Evolutionary conservation across 495 filamentous ascomycete genomes (phyloP).

Genomic region (Tuber borchii): DNA sequence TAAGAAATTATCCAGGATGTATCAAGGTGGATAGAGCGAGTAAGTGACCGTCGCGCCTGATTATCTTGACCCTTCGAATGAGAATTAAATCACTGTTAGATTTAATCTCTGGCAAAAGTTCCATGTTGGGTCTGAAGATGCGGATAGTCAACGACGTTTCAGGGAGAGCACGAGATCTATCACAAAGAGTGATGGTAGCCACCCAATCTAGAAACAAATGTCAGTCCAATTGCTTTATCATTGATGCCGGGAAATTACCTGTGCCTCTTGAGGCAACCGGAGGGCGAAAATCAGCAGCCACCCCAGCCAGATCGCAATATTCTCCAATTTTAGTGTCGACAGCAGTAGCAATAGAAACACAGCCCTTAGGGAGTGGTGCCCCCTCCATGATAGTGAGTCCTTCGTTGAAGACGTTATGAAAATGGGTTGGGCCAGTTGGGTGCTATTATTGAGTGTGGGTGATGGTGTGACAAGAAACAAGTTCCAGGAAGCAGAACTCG

Average conservation of each 20-base stretch:
- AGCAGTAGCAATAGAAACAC: background rate
- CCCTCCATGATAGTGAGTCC: background rate
- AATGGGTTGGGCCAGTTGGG: background rate
- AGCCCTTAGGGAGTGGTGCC: background rate
- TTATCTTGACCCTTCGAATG: constrained; percentile 21
- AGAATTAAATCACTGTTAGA: constrained; percentile 32
- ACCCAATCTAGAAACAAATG: constrained; percentile 26
- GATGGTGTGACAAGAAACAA: background rate
- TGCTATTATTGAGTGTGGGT: background rate
- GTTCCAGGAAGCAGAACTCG: background rate
- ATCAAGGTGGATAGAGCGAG: constrained; percentile 8
- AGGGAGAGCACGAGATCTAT: constrained; percentile 18
- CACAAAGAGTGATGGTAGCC: constrained; percentile 32
- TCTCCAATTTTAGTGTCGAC: background rate
- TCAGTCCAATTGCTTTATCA: background rate
- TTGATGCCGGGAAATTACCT: constrained; percentile 5
- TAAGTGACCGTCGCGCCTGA: constrained; percentile 5
- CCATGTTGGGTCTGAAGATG: constrained; percentile 19
- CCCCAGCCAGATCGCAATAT: constrained; percentile 20
- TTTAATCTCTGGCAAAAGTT: constrained; percentile 28
- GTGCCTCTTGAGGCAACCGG: constrained; percentile 23
- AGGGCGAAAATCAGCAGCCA: constrained; percentile 20
- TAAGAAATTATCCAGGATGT: constrained; percentile 25
- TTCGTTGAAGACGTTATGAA: background rate
- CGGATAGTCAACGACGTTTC: constrained; percentile 22